Base-by-base conservation (phyloP, 441 rosid genomes). In the Adansonia gregorii region DNA sequence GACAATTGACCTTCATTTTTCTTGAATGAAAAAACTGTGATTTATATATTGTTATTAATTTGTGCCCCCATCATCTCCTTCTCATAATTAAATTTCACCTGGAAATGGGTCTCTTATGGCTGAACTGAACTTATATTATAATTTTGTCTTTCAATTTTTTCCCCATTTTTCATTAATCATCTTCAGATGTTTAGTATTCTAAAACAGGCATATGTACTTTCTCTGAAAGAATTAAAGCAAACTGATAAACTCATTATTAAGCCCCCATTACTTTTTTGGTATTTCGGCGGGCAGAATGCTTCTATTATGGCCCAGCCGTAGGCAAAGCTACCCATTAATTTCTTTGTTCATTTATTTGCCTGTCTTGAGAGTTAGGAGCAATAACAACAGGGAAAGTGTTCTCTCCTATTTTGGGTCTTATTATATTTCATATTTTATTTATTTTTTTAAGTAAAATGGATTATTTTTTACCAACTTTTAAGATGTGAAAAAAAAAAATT, bases 41-140 rank as follows among this genome's bases (percentile, higher is more conserved):
- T 65, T 39, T n/a, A 35, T n/a, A 7, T 3, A 2, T 39, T 65
- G 24, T 7, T 43, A 9, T 7, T 43, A 17, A 17, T 43, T 43
- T 45, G n/a, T 35, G 41, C 41, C 12, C 6, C 48, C n/a, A 14
- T 15, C 22, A 31, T 63, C 45, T 63, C 67, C 19, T 63, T 1
- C 46, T 31, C 68, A 64, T 15, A 35, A 64, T 35, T 35, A 64
- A 35, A 64, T 64, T 63, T 64, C 17, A 61, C 41, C n/a, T 64
- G 43, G 67, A 63, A 8, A 64, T 35, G 46, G 43, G 46, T 15
- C 43, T 64, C 41, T 35, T 11, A 35, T 64, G 48, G 48, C 68
- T 64, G 68, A 35, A 64, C 41, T 35, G 41, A 35, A 35, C 41
- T 11, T 15, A 7, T 14, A 0, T 3, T 35, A 12, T 64, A 35